Base-by-base conservation (phyloP, 164 flowering plant genomes). In the Vitis rupestris region DNA sequence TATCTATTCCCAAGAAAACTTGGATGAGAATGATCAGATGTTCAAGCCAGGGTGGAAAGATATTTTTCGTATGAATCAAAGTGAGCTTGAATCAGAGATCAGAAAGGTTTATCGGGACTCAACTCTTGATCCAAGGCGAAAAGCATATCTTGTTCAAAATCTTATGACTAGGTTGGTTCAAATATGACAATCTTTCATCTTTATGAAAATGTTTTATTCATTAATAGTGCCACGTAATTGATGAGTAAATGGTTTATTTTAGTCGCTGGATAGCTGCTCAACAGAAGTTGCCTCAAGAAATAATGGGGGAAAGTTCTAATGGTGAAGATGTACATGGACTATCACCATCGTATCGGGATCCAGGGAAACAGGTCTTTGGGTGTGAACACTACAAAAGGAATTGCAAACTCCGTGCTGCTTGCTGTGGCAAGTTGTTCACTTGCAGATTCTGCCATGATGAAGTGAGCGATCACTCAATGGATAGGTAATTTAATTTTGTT, bases 31-130 rank as follows among this genome's bases (percentile, higher is more conserved):
- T 75, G 94, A 89, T 80, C 81, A 78, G 71, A 91, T 85, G 80
- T 95, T 93, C 81, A 95, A 89, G 87, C 98, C 99, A 68, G 99
- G 99, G 11, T 95, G 99, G 99, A 91, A 91, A 76, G 99, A 95
- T 80, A 95, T 95, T 54, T 95, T 95, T 65, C 84, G 98, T 30
- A 95, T 95, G 98, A 93, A 95, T 80, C 97, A 93, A 78, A 93
- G 82, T 83, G 99, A 95, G 77, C 97, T 95, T 64, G 99, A 95
- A 75, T 80, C 97, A 50, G 99, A 95, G 80, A 91, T 95, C 73
- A 82, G 99, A 81, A 93, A 90, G 77, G 97, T 95, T 66, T 95
- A 91, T 68, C 78, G 86, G 56, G 99, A 95, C 72, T 70, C 91
- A 59, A 81, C 92, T 64, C 96, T 95, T 74, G 99, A 95, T 84